These are phyloP conservation scores for Phaeophleospora eucalypticola DNA, from an alignment of 2,329 filamentous ascomycete species.

Conservation along the genomic window DNA sequence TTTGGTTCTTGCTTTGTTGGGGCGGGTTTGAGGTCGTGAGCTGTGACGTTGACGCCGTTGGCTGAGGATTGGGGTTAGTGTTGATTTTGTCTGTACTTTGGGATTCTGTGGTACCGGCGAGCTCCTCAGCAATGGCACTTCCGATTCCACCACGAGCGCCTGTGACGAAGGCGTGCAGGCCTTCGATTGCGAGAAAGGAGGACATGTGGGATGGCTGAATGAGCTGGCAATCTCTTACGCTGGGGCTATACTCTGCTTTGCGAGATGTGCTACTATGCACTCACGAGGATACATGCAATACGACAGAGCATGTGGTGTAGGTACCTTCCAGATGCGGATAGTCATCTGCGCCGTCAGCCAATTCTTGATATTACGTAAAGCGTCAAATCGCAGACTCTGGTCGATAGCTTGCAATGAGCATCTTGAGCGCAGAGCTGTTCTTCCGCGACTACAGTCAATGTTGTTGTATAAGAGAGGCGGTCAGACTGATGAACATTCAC, in stretches of 20 bases:
- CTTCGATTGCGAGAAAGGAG: constrained; percentile 48
- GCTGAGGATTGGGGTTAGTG: constrained; percentile 21
- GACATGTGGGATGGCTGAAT: constrained; percentile 14
- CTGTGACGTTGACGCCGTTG: constrained; percentile 53
- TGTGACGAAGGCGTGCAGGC: constrained; percentile 52
- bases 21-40: constrained; percentile 45
- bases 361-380: no score
- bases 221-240: neutral
- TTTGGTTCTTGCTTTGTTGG: constrained; percentile 30
- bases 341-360: no score
- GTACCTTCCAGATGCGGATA: no score
- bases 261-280: neutral
- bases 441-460: no score
- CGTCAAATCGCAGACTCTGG: no score
- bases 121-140: constrained; percentile 47
- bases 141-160: constrained; percentile 53
- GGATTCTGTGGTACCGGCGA: constrained; percentile 42
- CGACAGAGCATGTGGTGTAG: no score
- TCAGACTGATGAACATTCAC: no score
- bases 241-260: neutral
- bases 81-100: neutral
- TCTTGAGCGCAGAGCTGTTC: no score
- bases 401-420: no score
- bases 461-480: no score
- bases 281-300: no score